Conservation (phyloP, 192 early-diverging fungal species). For the Mortierella antarctica region DNA sequence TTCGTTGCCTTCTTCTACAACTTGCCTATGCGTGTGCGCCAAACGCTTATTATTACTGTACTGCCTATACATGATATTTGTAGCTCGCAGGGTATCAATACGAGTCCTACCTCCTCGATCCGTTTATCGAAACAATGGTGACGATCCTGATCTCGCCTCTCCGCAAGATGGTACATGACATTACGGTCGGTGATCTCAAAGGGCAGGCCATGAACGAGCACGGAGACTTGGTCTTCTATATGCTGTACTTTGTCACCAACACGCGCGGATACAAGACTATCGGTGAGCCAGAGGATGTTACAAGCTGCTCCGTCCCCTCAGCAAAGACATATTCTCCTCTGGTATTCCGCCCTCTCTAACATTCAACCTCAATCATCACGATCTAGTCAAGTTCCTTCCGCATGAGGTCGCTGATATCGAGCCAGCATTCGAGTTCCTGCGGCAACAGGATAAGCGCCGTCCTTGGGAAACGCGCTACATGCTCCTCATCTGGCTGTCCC, state of each 20-base stretch:
- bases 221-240: constrained; percentile 49
- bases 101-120: constrained; percentile 80
- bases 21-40: background rate
- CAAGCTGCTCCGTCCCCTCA: background rate
- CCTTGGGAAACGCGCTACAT: constrained; percentile 88
- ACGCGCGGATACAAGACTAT: constrained; percentile 92
- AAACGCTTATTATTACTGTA: background rate
- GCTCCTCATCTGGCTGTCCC: constrained; percentile 90
- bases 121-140: constrained; percentile 74
- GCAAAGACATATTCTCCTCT: background rate
- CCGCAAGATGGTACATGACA: constrained; percentile 43
- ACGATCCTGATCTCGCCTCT: constrained; percentile 67
- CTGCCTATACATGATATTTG: background rate
- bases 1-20: background rate
- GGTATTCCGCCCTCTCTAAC: too few species aligned
- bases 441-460: constrained; percentile 21
- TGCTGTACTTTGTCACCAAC: constrained; percentile 84
- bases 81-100: constrained; percentile 77
- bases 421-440: constrained; percentile 81
- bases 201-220: constrained; percentile 28
- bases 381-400: constrained; percentile 86
- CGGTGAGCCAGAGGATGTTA: constrained; percentile 52
- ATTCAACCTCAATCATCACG: too few species aligned
- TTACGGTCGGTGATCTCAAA: constrained; percentile 31
- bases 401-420: constrained; percentile 92